Conservation (phyloP, 345 rosid genomes). For the Eucalyptus regnans region DNA sequence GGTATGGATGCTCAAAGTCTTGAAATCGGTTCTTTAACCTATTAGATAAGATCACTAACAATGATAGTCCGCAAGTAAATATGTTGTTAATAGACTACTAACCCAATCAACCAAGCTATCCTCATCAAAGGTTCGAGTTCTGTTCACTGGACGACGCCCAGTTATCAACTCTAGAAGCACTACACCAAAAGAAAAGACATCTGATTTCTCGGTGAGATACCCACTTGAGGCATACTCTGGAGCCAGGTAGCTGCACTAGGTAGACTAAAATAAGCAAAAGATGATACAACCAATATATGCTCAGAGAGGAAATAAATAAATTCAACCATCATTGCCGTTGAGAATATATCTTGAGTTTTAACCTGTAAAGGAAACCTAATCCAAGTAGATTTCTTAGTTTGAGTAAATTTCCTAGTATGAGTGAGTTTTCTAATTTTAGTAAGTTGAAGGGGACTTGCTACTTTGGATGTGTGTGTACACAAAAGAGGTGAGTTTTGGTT, state of each 20-base stretch:
- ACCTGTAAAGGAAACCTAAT: too few relatives aligned
- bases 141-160: constrained; percentile 59
- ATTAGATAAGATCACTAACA: background rate
- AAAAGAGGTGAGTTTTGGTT: too few relatives aligned
- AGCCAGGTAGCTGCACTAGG: constrained; percentile 62
- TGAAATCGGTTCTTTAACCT: background rate
- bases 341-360: too few relatives aligned
- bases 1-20: background rate
- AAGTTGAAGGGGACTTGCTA: too few relatives aligned
- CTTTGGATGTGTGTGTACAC: too few relatives aligned
- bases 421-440: too few relatives aligned
- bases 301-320: background rate
- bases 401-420: too few relatives aligned
- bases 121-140: constrained; percentile 32
- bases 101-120: constrained; percentile 93
- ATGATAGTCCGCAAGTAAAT: background rate
- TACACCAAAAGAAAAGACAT: constrained; percentile 78
- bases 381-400: too few relatives aligned
- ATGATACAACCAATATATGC: background rate
- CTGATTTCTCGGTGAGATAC: constrained; percentile 77
- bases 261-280: background rate
- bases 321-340: background rate
- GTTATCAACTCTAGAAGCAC: constrained; percentile 84
- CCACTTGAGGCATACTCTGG: constrained; percentile 91
- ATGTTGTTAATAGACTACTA: background rate